These are phyloP conservation scores for Epithemia pelagica DNA, from an alignment of 108 stramenopile genomes.

Conservation along the genomic window DNA sequence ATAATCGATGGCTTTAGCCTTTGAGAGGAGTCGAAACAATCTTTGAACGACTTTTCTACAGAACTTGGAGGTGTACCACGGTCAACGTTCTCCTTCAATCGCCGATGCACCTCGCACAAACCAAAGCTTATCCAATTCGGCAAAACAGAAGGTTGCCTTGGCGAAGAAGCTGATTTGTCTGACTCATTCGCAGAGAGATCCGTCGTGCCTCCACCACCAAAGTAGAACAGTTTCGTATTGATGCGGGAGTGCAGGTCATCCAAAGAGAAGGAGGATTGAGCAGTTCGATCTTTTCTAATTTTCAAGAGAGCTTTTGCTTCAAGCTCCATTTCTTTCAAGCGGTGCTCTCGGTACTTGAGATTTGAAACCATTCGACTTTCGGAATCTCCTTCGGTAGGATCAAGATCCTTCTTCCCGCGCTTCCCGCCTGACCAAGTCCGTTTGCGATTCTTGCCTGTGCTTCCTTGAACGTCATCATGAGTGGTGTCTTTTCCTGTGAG, in stretches of 20 bases:
- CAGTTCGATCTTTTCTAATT: conserved; percentile 8
- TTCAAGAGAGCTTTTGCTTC: conserved; percentile 42
- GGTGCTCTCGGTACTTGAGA: conserved; percentile 61
- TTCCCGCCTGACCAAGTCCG: conserved; percentile 24
- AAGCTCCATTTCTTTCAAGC: conserved; percentile 50
- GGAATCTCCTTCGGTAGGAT: conserved; percentile 5
- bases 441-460: not conserved
- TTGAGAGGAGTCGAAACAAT: conserved; percentile 18
- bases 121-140: conserved; percentile 11
- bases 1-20: not conserved
- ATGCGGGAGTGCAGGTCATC: conserved; percentile 31
- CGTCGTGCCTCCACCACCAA: conserved; percentile 79
- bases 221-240: conserved; percentile 53
- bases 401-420: conserved; percentile 21
- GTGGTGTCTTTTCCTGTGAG: not conserved
- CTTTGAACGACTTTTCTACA: not conserved
- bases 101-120: conserved; percentile 1
- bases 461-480: not conserved
- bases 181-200: conserved; percentile 17
- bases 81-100: not conserved
- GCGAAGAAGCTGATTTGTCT: conserved; percentile 10
- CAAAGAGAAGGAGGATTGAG: conserved; percentile 14
- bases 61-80: not conserved
- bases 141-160: not conserved
- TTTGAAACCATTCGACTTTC: conserved; percentile 62